These are phyloP conservation scores for Fagopyrum tataricum DNA, from an alignment of 148 eudicot species.

Conservation along the genomic window DNA sequence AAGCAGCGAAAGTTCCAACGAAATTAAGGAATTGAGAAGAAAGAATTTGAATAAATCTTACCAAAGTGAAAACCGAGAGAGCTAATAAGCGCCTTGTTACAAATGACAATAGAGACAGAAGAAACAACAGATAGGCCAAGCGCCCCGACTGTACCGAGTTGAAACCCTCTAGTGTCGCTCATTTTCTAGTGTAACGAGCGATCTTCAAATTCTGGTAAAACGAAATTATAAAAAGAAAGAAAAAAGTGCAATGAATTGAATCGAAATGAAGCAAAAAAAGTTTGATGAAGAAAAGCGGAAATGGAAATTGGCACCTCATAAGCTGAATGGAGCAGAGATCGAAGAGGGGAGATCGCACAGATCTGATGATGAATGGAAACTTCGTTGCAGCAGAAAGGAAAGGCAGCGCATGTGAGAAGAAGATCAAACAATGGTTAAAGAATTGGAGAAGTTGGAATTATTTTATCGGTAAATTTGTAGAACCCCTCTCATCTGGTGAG, in stretches of 20 bases:
- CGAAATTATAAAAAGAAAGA: neutral
- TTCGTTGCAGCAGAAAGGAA: conserved; percentile 8
- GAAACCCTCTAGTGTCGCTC: conserved; percentile 43
- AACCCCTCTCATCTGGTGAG: neutral
- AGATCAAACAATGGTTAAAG: too few relatives aligned
- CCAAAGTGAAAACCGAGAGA: conserved; percentile 58
- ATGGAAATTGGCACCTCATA: conserved; percentile 2
- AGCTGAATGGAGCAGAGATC: neutral
- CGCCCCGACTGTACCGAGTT: conserved; percentile 65
- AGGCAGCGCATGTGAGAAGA: neutral
- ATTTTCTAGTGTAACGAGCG: conserved; percentile 22
- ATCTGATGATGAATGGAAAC: conserved; percentile 13
- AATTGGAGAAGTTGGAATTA: too few relatives aligned
- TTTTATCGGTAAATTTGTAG: too few relatives aligned
- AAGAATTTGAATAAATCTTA: conserved; percentile 16
- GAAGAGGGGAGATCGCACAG: conserved; percentile 9
- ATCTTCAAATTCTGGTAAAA: conserved; percentile 25
- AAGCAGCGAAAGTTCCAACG: neutral
- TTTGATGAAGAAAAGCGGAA: neutral
- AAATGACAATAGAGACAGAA: conserved; percentile 69
- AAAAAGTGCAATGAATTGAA: neutral
- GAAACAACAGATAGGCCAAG: conserved; percentile 63
- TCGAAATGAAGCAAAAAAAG: neutral
- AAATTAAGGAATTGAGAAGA: neutral
- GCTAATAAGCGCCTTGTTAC: conserved; percentile 74